Evolutionary conservation across 371 early-diverging fungal genomes (phyloP), one percentile per base, ranked within the genome.

Genomic region (Catenaria anguillulae): DNA sequence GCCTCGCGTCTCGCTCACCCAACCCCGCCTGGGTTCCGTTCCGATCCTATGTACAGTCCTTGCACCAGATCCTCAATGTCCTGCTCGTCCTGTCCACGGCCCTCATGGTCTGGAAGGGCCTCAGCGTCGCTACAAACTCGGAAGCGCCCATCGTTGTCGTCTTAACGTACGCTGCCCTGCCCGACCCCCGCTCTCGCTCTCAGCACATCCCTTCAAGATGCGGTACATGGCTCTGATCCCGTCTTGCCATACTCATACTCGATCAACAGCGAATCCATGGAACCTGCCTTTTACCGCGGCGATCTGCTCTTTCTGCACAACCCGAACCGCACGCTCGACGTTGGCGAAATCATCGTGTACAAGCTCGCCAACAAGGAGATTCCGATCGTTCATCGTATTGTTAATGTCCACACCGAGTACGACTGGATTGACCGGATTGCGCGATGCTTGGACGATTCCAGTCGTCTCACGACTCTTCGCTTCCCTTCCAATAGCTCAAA

Each of bases 121-220:
- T 94, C 63, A 79, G 85, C 24, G 69, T 97, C 42, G 71, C 85
- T n/a, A 84, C 89, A 26, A 97, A 97, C 71, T 90, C 85, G 66
- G 98, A 98, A 72, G 88, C 89, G 62, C 99, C 99, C 10, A 88
- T 98, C 54, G 99, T 99, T 19, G 99, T 99, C 4, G 99, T 99
- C 6, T 73, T 98, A 45, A 81, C 81, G 87, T 84, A n/a, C 40
- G n/a, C n/a, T n/a, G n/a, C n/a, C n/a, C n/a, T n/a, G n/a, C n/a
- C n/a, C n/a, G n/a, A n/a, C n/a, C n/a, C n/a, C n/a, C n/a, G n/a
- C n/a, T n/a, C n/a, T n/a, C n/a, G n/a, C n/a, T n/a, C n/a, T n/a
- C n/a, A n/a, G n/a, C n/a, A n/a, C n/a, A n/a, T n/a, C n/a, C n/a
- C 29, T 50, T n/a, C n/a, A n/a, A n/a, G n/a, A n/a, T n/a, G n/a